Evolutionary conservation across 1,139 yeast species (phyloP).

Genomic region (Yamadazyma atmosphaerica): DNA sequence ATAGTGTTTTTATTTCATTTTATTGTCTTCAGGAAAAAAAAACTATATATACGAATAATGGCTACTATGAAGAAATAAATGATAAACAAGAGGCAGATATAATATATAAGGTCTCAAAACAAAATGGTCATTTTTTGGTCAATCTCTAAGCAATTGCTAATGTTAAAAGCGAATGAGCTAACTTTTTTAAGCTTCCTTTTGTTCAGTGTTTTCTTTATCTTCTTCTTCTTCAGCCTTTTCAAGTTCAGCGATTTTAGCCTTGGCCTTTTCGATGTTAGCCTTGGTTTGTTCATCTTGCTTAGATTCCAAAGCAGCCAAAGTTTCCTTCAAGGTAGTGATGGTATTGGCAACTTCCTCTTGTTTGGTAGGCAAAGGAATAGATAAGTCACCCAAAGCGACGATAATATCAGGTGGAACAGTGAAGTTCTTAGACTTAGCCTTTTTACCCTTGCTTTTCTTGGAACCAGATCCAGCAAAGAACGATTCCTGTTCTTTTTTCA

Average conservation of each 20-base stretch:
- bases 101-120: no score
- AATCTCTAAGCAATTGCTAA: background rate
- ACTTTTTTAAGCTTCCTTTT: background rate
- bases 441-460: slow-evolving; percentile 46
- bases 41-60: background rate
- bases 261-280: slow-evolving; percentile 71
- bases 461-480: slow-evolving; percentile 54
- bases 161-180: background rate
- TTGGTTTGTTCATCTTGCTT: slow-evolving; percentile 84
- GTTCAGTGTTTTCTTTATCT: slow-evolving; percentile 15
- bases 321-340: slow-evolving; percentile 67
- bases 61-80: background rate
- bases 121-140: background rate
- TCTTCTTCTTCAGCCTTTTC: slow-evolving; percentile 40
- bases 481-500: slow-evolving; percentile 66
- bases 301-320: slow-evolving; percentile 66
- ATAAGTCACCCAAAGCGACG: slow-evolving; percentile 73
- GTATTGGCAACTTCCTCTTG: slow-evolving; percentile 72
- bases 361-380: slow-evolving; percentile 77
- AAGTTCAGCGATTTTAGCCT: slow-evolving; percentile 71
- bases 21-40: background rate
- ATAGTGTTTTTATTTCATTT: no score
- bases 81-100: background rate
- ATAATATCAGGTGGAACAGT: slow-evolving; percentile 81
- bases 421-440: slow-evolving; percentile 46